A percentile compares a stretch with the other conserved stretches of the same genome.
These are phyloP conservation scores for Mycena metata DNA, from an alignment of 768 basidiomycete genomes.

Conservation along the genomic window DNA sequence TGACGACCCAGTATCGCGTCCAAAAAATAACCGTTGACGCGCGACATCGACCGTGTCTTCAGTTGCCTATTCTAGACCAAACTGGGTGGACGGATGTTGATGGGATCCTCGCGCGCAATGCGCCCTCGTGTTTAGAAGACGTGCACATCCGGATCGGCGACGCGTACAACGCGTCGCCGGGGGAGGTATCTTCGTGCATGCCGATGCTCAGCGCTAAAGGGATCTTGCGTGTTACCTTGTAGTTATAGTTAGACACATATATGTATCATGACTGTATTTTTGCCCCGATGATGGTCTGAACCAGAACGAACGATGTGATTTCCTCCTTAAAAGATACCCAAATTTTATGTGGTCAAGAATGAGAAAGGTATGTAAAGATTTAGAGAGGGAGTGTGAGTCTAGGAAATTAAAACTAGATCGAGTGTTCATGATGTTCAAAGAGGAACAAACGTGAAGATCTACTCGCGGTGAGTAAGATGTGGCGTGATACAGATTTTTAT, in stretches of 20 bases:
- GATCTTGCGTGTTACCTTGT: constrained; percentile 13
- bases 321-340: too few species aligned
- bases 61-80: background rate
- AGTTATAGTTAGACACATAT: constrained; percentile 15
- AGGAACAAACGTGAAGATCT: constrained; percentile 17
- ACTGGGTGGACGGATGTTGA: constrained; percentile 20
- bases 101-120: constrained; percentile 6
- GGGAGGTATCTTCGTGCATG: constrained; percentile 15
- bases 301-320: too few species aligned
- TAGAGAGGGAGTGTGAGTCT: background rate
- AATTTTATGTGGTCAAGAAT: background rate
- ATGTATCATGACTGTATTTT: constrained; percentile 11
- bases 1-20: constrained; percentile 12
- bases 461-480: background rate
- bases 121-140: background rate
- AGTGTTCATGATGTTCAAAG: background rate
- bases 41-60: constrained; percentile 11
- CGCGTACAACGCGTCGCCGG: background rate
- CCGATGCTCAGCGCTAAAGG: constrained; percentile 5
- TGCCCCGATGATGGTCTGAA: background rate
- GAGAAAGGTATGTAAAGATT: background rate
- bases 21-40: constrained; percentile 25
- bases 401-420: background rate
- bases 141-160: constrained; percentile 15
- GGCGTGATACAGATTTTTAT: background rate